Conservation (phyloP, 1,284 basidiomycete species). For the Sanghuangporus baumii region DNA sequence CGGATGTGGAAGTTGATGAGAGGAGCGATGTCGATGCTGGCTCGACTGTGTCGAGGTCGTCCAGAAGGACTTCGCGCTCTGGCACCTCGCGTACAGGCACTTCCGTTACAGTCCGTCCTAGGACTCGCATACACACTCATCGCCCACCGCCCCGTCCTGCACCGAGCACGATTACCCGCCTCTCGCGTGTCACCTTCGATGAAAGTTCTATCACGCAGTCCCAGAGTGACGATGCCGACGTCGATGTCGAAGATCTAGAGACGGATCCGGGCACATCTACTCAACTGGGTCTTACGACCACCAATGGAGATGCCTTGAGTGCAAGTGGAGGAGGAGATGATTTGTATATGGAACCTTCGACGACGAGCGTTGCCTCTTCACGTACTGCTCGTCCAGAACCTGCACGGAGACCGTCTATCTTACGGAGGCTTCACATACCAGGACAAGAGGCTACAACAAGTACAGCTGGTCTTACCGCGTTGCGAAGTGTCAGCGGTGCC, state of each 20-base stretch:
- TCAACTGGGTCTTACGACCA: background rate
- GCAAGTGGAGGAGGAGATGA: background rate
- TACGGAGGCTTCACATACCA: constrained; percentile 9
- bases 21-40: constrained; percentile 14
- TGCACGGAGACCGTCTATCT: constrained; percentile 2
- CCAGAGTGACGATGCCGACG: constrained; percentile 5
- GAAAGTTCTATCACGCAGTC: constrained; percentile 16
- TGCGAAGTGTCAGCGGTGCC: background rate
- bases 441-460: background rate
- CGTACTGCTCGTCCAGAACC: background rate
- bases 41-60: constrained; percentile 2
- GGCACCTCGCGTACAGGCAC: constrained; percentile 7
- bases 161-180: constrained; percentile 10
- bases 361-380: constrained; percentile 5
- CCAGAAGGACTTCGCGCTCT: constrained; percentile 5
- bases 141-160: background rate
- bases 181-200: constrained; percentile 16
- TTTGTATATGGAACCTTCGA: constrained; percentile 17
- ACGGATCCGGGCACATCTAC: background rate
- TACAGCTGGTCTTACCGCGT: background rate
- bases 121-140: background rate
- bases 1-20: background rate
- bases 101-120: constrained; percentile 13
- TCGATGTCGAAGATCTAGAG: background rate
- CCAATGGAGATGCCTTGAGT: constrained; percentile 2